Evolutionary conservation across 352 stramenopile species (phyloP).

Genomic region (Hyaloperonospora brassicae): DNA sequence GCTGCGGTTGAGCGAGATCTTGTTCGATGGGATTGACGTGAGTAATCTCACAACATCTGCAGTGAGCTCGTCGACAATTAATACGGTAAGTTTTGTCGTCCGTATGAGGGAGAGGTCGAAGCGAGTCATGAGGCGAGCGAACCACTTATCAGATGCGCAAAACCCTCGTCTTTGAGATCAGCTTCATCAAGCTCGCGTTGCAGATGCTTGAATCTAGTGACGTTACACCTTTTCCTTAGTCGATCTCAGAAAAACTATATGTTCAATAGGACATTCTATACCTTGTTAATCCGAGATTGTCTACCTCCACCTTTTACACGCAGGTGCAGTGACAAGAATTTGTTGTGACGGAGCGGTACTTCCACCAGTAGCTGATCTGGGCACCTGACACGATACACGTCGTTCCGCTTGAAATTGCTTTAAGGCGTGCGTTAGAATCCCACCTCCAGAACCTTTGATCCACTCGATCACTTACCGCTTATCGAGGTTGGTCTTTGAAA

Average conservation of each 20-base stretch:
- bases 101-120: neutral
- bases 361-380: neutral
- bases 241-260: too few species aligned
- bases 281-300: too few species aligned
- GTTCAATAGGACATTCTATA: too few species aligned
- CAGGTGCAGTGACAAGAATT: too few species aligned
- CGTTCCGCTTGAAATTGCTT: neutral
- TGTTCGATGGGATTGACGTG: neutral
- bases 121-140: too few species aligned
- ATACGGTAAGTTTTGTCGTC: neutral
- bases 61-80: neutral
- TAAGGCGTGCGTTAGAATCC: neutral
- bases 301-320: too few species aligned
- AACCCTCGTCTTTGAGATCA: too few species aligned
- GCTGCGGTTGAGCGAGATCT: too few species aligned
- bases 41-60: neutral
- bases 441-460: neutral
- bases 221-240: too few species aligned
- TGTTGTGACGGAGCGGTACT: neutral
- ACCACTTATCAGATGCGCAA: too few species aligned
- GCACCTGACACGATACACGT: neutral
- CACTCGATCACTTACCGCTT: constrained; percentile 1
- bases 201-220: too few species aligned
- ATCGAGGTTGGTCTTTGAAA: constrained; percentile 13
- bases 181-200: too few species aligned